These are phyloP conservation scores for Nymphaea colorata DNA, from an alignment of 164 flowering plant genomes.

Conservation along the genomic window DNA sequence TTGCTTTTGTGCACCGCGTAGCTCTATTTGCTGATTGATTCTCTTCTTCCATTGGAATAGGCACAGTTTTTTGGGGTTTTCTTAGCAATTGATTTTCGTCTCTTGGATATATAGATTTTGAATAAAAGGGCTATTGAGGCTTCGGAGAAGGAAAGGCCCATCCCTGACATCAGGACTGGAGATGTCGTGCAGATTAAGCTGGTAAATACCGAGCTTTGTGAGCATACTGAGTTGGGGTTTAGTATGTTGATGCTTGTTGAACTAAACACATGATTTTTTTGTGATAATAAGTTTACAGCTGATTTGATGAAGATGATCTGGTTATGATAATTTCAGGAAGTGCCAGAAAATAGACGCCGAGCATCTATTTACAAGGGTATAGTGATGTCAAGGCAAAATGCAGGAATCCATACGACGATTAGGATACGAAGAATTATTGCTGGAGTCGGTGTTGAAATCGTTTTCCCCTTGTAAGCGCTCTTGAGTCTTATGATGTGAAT, in stretches of 20 bases:
- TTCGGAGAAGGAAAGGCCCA: constrained; percentile 38
- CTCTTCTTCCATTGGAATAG: neutral
- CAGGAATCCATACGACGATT: constrained; percentile 92
- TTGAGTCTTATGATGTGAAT: neutral
- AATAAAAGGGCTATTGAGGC: constrained; percentile 82
- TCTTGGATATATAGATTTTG: constrained; percentile 43
- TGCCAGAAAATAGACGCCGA: constrained; percentile 69
- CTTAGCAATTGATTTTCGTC: neutral
- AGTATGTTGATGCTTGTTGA: too few relatives aligned
- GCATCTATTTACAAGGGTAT: constrained; percentile 73
- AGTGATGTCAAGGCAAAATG: constrained; percentile 83
- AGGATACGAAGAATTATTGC: constrained; percentile 83
- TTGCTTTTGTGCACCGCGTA: neutral
- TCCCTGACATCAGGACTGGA: constrained; percentile 75
- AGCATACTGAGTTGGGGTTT: neutral
- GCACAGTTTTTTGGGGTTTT: neutral
- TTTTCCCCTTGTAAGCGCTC: constrained; percentile 81
- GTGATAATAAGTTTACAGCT: neutral
- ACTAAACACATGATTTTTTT: too few relatives aligned
- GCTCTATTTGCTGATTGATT: neutral
- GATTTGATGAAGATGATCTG: neutral
- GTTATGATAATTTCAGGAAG: constrained; percentile 42
- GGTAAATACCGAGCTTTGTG: constrained; percentile 22
- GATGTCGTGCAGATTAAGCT: constrained; percentile 79
- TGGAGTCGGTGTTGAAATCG: constrained; percentile 89